Base-by-base conservation (phyloP, 2,329 filamentous ascomycete species). In the Penicillium sp. region DNA sequence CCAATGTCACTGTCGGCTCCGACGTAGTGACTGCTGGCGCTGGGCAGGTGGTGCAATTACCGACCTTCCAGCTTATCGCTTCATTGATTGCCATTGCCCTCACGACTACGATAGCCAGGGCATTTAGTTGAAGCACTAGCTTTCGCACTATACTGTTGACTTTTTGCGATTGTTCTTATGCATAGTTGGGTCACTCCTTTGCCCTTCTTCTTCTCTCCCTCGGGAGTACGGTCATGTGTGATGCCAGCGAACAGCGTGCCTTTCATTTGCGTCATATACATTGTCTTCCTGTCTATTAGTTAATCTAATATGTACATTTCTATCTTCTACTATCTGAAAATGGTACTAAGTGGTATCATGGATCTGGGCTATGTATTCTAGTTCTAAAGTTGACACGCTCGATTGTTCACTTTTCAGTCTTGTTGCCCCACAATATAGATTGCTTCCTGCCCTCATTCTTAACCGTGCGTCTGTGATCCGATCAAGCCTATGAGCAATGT, bases 1-100 rank as follows among this genome's bases (percentile, higher is more conserved):
- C 78, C 12, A 82, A 80, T 37, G 73, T 84, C 35, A 70, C 69
- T 1, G 67, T 73, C 15, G 72, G 71, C 0, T 57, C 58, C 2
- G 47, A 63, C 12, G 57, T 53, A 20, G 63, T 67, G 14, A 58
- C 28, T 4, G 49, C 58, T 25, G 58, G 61, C 37, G 64, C 58
- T 35, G 55, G 55, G 22, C 14, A 63, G 37, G 48, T 42, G 54
- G 28, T 50, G 11, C 38, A 45, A 11, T 45, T 62, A 20, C 58
- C 58, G 8, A 57, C 37, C 41, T 35, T 49, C 22, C 59, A 41
- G 11, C 15, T 66, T 1, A 39, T 50, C 14, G 49, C 55, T 31
- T 56, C 60, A 15, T 34, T 62, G 7, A 43, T 64, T 15, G 51
- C 42, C 1, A 20, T 69, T 20, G 53, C 47, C 8, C 8, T 63